Evolutionary conservation across 176 grass and related monocot species (phyloP).

Genomic region (Raddia guianensis): DNA sequence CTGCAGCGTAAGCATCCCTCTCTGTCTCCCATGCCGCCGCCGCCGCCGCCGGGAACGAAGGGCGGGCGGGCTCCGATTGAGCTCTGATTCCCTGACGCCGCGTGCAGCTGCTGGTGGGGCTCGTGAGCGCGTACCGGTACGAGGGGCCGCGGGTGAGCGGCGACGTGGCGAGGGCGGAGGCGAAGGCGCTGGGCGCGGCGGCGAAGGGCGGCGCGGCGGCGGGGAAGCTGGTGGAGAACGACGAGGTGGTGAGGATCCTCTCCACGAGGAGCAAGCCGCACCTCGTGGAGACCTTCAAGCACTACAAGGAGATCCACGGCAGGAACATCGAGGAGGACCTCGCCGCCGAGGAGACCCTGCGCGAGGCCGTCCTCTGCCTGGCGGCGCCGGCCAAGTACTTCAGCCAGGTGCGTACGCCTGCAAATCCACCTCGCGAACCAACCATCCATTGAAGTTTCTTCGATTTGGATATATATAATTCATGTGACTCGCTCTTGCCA

Average conservation of each 20-base stretch:
- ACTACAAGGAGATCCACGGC: conserved; percentile 68
- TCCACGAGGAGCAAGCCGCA: conserved; percentile 82
- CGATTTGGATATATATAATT: too few species aligned
- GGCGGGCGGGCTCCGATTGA: not conserved
- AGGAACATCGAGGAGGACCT: conserved; percentile 63
- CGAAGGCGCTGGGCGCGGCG: conserved; percentile 58
- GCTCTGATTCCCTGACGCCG: not conserved
- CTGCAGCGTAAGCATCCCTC: conserved; percentile 48
- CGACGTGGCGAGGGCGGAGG: conserved; percentile 68
- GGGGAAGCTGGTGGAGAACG: conserved; percentile 56
- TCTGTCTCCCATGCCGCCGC: not conserved
- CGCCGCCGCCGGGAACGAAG: not conserved
- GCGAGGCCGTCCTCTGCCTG: conserved; percentile 72
- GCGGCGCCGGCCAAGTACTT: conserved; percentile 73
- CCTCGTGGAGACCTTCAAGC: conserved; percentile 66
- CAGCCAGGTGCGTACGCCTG: conserved; percentile 39
- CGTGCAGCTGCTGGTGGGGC: conserved; percentile 69
- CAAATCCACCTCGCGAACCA: not conserved
- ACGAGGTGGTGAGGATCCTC: conserved; percentile 75
- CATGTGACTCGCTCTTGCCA: too few species aligned
- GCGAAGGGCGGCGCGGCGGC: conserved; percentile 44
- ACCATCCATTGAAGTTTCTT: too few species aligned
- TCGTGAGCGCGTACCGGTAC: conserved; percentile 89
- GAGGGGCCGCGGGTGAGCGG: conserved; percentile 64
- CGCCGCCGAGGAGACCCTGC: conserved; percentile 29